phyloP scores from a whole-genome alignment of 257 asterid genomes.

The Solanum okadae region DNA sequence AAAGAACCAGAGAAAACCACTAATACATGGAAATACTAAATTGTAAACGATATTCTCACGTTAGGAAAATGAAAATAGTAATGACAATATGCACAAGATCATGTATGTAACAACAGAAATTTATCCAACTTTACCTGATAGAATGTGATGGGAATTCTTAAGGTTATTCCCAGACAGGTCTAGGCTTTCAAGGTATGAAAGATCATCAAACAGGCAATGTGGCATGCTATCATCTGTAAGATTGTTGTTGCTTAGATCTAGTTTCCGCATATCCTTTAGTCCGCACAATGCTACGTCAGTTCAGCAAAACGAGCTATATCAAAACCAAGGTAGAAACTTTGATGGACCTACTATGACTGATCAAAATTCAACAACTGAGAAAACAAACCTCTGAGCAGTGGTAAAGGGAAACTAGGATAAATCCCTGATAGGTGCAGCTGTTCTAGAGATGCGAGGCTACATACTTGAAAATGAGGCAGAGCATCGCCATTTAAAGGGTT shows the following conservation, averaged over 20 bases:
- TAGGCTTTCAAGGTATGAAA: not conserved
- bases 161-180: conserved; percentile 7
- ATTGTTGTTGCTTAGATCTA: not conserved
- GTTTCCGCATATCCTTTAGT: not conserved
- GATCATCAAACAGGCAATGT: not conserved
- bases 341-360: not conserved
- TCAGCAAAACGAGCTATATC: not conserved
- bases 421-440: not conserved
- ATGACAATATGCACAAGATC: not conserved
- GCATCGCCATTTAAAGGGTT: conserved; percentile 6
- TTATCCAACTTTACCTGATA: not conserved
- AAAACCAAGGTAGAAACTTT: not conserved
- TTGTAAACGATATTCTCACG: not conserved
- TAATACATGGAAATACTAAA: not conserved
- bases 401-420: not conserved
- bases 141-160: not conserved
- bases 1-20: not conserved
- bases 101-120: not conserved
- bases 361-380: not conserved
- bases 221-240: not conserved
- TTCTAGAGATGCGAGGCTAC: not conserved
- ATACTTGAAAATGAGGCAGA: conserved; percentile 7
- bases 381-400: not conserved
- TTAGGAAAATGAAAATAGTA: not conserved
- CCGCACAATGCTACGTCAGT: not conserved